phyloP scores from a whole-genome alignment of 202 grass and related monocot species.

The Dendrocalamus latiflorus region DNA sequence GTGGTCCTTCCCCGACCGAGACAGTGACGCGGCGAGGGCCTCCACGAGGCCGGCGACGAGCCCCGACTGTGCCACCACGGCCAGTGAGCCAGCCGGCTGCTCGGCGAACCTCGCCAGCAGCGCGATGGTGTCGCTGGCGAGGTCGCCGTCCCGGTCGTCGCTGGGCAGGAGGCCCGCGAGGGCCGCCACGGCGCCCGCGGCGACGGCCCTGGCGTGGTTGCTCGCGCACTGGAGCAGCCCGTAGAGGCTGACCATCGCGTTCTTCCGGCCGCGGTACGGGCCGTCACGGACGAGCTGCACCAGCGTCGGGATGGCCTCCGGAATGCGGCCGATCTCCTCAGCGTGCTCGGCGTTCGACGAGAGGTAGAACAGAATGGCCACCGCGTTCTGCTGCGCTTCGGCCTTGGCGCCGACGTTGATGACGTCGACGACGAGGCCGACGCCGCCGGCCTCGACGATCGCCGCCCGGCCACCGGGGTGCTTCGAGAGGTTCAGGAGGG shows the following conservation, averaged over 20 bases:
- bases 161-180: slow-evolving; percentile 37
- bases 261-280: slow-evolving; percentile 47
- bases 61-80: slow-evolving; percentile 30
- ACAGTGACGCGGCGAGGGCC: slow-evolving; percentile 20
- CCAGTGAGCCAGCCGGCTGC: slow-evolving; percentile 37
- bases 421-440: slow-evolving; percentile 67
- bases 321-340: slow-evolving; percentile 63
- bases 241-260: slow-evolving; percentile 66
- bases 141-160: slow-evolving; percentile 22
- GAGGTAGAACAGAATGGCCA: slow-evolving; percentile 77
- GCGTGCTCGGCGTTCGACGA: slow-evolving; percentile 47
- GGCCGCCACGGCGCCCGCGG: slow-evolving; percentile 40
- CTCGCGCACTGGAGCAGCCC: slow-evolving; percentile 50
- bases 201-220: no score
- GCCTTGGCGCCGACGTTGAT: slow-evolving; percentile 46
- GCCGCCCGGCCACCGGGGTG: slow-evolving; percentile 47
- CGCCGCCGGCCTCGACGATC: slow-evolving; percentile 54
- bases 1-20: slow-evolving; percentile 47
- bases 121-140: slow-evolving; percentile 45
- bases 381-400: slow-evolving; percentile 68
- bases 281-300: slow-evolving; percentile 58
- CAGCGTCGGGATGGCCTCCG: slow-evolving; percentile 59
- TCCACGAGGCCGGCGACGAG: slow-evolving; percentile 32
- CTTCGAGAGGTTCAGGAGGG: slow-evolving; percentile 71
- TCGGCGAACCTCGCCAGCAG: slow-evolving; percentile 66